A percentile compares a stretch with the other conserved stretches of the same genome.
Conservation (phyloP, 164 flowering plant genomes). For the Sedum album region DNA sequence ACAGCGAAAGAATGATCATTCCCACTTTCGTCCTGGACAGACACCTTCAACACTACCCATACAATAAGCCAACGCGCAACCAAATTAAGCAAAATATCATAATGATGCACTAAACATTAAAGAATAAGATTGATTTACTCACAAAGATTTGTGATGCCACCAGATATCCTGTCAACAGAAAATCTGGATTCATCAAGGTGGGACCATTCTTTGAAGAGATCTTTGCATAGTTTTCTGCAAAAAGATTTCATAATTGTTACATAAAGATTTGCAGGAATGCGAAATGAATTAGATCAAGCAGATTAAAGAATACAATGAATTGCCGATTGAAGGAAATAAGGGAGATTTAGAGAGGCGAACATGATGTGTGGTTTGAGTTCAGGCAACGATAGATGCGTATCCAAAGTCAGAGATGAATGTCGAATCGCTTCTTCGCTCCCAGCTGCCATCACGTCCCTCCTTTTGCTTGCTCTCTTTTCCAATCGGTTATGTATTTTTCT, state of each 20-base stretch:
- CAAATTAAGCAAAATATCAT: background rate
- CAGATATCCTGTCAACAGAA: slow-evolving; percentile 70
- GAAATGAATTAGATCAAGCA: background rate
- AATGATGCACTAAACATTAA: background rate
- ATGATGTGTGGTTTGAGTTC: slow-evolving; percentile 54
- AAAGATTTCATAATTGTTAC: too few relatives aligned
- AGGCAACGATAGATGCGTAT: slow-evolving; percentile 53
- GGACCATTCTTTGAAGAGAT: slow-evolving; percentile 76
- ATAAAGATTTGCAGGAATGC: background rate
- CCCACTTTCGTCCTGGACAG: slow-evolving; percentile 52
- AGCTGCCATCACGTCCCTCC: slow-evolving; percentile 38
- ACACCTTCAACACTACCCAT: slow-evolving; percentile 72
- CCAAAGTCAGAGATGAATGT: slow-evolving; percentile 46
- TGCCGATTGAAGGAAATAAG: background rate
- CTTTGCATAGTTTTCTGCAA: slow-evolving; percentile 79
- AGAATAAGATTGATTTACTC: slow-evolving; percentile 16
- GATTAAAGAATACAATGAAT: background rate
- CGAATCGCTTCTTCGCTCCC: slow-evolving; percentile 19
- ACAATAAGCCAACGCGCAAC: background rate
- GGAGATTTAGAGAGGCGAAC: slow-evolving; percentile 32
- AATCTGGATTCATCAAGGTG: slow-evolving; percentile 54
- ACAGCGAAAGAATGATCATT: slow-evolving; percentile 42
- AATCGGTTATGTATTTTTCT: background rate
- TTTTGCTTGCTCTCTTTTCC: background rate
- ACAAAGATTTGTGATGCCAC: slow-evolving; percentile 96